These are phyloP conservation scores for Aaosphaeria arxii DNA, from an alignment of 2,329 filamentous ascomycete species.

Conservation along the genomic window DNA sequence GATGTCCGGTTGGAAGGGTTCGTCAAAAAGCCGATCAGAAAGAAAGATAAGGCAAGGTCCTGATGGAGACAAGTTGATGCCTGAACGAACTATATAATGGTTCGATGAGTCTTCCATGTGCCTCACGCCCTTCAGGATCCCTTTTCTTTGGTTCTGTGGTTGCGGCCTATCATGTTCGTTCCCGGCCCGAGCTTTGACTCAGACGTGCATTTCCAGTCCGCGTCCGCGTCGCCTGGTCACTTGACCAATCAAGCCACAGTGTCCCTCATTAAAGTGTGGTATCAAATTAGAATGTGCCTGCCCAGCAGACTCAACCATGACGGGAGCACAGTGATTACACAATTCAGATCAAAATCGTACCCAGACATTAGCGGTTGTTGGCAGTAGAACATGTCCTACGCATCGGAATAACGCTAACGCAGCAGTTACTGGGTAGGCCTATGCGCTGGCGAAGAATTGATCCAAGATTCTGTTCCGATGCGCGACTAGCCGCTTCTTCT, in stretches of 20 bases:
- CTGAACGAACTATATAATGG: neutral
- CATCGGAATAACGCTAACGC: too few relatives aligned
- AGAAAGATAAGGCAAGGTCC: neutral
- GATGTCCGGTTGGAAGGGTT: too few relatives aligned
- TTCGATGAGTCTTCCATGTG: neutral
- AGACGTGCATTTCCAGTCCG: neutral
- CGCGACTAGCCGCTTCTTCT: slow-evolving; percentile 60
- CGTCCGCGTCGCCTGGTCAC: neutral
- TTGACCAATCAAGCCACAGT: neutral
- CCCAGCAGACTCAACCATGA: neutral
- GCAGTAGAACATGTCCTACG: too few relatives aligned
- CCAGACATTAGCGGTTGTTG: too few relatives aligned
- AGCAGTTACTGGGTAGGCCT: too few relatives aligned
- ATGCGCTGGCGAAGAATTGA: too few relatives aligned
- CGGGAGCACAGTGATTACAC: neutral
- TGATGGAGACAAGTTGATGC: neutral
- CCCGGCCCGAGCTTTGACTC: neutral
- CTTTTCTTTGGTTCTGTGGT: too few relatives aligned
- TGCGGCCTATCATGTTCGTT: too few relatives aligned
- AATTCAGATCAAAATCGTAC: neutral
- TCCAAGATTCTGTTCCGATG: slow-evolving; percentile 60
- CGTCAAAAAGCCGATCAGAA: too few relatives aligned
- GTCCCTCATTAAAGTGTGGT: slow-evolving; percentile 3
- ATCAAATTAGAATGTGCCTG: slow-evolving; percentile 8
- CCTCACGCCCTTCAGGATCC: neutral